Conservation (phyloP, 139 green algal genomes). For the Coccomyxa sp. region DNA sequence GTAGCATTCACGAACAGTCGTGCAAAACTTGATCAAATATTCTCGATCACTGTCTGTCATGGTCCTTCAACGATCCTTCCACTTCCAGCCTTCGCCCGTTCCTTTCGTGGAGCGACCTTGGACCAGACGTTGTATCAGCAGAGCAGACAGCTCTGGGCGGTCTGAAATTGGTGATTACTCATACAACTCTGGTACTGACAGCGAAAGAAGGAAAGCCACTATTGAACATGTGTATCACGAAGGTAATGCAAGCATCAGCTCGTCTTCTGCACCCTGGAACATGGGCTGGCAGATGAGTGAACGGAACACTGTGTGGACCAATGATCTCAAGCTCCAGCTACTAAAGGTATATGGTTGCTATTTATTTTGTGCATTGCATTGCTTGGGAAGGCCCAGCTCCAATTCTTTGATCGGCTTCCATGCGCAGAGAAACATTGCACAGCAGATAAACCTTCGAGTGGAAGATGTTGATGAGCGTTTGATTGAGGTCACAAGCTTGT, state of each 20-base stretch:
- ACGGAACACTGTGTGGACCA: constrained; percentile 61
- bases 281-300: constrained; percentile 65
- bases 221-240: not conserved
- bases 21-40: no score
- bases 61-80: no score
- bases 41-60: no score
- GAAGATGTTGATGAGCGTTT: not conserved
- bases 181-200: not conserved
- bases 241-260: not conserved
- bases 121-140: no score
- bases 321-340: constrained; percentile 61
- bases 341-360: constrained; percentile 35
- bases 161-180: not conserved
- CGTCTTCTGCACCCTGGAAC: constrained; percentile 25
- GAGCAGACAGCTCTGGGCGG: no score
- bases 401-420: no score
- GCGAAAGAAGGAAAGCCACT: not conserved
- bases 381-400: no score
- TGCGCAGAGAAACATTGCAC: no score
- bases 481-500: not conserved
- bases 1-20: no score
- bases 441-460: not conserved
- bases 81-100: no score
- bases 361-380: no score
- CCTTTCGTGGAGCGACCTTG: no score